These are phyloP conservation scores for Backusella mclennaniae DNA, from an alignment of 192 early-diverging fungal species.

Conservation along the genomic window DNA sequence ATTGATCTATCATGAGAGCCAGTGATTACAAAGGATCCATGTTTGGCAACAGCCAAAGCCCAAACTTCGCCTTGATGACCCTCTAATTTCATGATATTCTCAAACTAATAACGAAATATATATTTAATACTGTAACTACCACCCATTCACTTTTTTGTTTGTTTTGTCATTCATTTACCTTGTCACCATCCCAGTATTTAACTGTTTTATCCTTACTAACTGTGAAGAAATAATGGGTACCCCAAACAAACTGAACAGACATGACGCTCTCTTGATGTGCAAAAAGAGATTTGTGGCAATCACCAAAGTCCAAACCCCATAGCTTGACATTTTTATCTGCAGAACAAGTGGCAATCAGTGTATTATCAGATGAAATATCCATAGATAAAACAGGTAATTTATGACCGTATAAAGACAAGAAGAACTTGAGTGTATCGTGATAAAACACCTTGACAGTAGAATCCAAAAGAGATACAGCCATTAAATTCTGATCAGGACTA, in stretches of 20 bases:
- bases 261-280: slow-evolving; percentile 95
- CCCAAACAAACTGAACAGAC: slow-evolving; percentile 84
- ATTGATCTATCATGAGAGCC: slow-evolving; percentile 93
- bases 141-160: neutral
- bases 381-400: slow-evolving; percentile 93
- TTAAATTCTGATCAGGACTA: slow-evolving; percentile 81
- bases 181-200: slow-evolving; percentile 97
- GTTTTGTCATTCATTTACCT: slow-evolving; percentile 40
- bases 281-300: slow-evolving; percentile 93
- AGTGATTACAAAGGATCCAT: slow-evolving; percentile 86
- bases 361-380: slow-evolving; percentile 96
- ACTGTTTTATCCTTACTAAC: slow-evolving; percentile 86
- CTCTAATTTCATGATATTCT: slow-evolving; percentile 90
- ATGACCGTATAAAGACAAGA: slow-evolving; percentile 96
- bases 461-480: slow-evolving; percentile 92
- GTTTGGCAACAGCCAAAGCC: slow-evolving; percentile 87
- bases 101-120: slow-evolving; percentile 55
- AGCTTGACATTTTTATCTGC: slow-evolving; percentile 98
- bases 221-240: slow-evolving; percentile 95
- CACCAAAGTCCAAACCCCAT: slow-evolving; percentile 99
- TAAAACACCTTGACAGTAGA: slow-evolving; percentile 97
- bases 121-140: neutral
- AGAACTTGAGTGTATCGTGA: slow-evolving; percentile 95
- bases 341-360: slow-evolving; percentile 89
- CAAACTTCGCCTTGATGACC: slow-evolving; percentile 95